phyloP scores from a whole-genome alignment of 2,329 filamentous ascomycete species.

The Beauveria brongniartii region DNA sequence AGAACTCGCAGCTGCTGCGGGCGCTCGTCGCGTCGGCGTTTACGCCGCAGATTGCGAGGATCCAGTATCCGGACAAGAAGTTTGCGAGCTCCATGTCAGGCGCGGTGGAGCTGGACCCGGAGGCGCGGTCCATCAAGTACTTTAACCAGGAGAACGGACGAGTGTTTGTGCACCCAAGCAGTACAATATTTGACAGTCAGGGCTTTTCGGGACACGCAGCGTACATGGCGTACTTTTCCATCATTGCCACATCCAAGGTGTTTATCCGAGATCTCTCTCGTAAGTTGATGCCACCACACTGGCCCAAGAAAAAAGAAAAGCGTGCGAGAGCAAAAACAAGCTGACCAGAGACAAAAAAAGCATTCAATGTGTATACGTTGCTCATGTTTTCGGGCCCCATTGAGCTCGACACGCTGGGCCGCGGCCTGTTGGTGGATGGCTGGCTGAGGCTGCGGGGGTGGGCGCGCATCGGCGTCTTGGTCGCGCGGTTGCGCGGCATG shows the following conservation, averaged over 20 bases:
- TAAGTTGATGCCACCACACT: constrained; percentile 35
- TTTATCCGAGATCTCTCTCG: constrained; percentile 88
- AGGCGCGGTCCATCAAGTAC: constrained; percentile 86
- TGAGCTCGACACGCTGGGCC: constrained; percentile 75
- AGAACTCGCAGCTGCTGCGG: constrained; percentile 48
- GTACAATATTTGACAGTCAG: constrained; percentile 76
- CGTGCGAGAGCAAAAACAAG: constrained; percentile 4
- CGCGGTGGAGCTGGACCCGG: constrained; percentile 85
- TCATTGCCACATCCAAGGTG: constrained; percentile 86
- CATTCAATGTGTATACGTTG: constrained; percentile 83
- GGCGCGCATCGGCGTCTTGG: constrained; percentile 88
- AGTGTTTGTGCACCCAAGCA: constrained; percentile 88
- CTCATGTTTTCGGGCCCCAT: constrained; percentile 84
- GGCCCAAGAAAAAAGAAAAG: not conserved
- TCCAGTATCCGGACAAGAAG: constrained; percentile 92
- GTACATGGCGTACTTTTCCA: constrained; percentile 84
- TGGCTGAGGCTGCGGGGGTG: constrained; percentile 84
- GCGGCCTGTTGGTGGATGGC: constrained; percentile 83
- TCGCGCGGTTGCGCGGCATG: constrained; percentile 75
- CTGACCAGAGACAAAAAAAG: constrained; percentile 27
- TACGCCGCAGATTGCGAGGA: constrained; percentile 80
- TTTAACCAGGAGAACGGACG: constrained; percentile 78
- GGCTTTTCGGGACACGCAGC: constrained; percentile 65
- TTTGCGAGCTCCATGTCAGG: constrained; percentile 82
- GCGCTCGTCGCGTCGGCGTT: constrained; percentile 67